A percentile compares a stretch with the other conserved stretches of the same genome.
phyloP scores from a whole-genome alignment of 1,139 yeast species.

The Wickerhamomyces sp. region DNA sequence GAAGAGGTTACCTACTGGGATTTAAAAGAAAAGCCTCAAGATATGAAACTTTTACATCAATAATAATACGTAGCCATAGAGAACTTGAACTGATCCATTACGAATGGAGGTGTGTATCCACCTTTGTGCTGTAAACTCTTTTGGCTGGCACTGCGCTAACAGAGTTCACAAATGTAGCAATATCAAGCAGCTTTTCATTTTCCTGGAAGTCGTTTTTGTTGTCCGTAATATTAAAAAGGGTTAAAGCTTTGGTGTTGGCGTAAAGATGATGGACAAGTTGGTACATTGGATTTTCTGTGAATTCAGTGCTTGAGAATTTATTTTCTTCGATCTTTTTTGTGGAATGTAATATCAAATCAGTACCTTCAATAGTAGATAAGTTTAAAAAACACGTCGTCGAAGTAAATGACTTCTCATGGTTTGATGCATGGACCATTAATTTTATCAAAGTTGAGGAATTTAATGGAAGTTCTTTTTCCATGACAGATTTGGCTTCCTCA shows the following conservation, averaged over 20 bases:
- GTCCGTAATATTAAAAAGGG: conserved; percentile 19
- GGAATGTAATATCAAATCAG: conserved; percentile 10
- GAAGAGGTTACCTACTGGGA: too few relatives aligned
- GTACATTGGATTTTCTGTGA: conserved; percentile 15
- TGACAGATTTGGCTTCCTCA: not conserved
- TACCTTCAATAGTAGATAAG: conserved; percentile 12
- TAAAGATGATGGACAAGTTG: conserved; percentile 23
- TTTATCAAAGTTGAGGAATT: conserved; percentile 14
- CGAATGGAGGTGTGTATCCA: too few relatives aligned
- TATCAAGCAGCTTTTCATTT: conserved; percentile 12
- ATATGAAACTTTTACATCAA: not conserved
- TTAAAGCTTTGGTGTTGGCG: conserved; percentile 27
- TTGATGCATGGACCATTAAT: conserved; percentile 7
- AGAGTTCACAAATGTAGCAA: conserved; percentile 20
- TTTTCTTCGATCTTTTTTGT: conserved; percentile 9
- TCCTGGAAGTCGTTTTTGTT: conserved; percentile 7
- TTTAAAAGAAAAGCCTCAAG: not conserved
- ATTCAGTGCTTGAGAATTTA: conserved; percentile 13
- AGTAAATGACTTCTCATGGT: conserved; percentile 6
- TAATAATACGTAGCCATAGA: too few relatives aligned
- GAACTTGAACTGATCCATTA: too few relatives aligned
- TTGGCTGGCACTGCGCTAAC: conserved; percentile 23
- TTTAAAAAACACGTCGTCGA: conserved; percentile 12
- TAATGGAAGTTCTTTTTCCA: not conserved
- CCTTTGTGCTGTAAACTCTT: conserved; percentile 15